Base-by-base conservation (phyloP, 352 stramenopile species). In the Lagenidium giganteum region DNA sequence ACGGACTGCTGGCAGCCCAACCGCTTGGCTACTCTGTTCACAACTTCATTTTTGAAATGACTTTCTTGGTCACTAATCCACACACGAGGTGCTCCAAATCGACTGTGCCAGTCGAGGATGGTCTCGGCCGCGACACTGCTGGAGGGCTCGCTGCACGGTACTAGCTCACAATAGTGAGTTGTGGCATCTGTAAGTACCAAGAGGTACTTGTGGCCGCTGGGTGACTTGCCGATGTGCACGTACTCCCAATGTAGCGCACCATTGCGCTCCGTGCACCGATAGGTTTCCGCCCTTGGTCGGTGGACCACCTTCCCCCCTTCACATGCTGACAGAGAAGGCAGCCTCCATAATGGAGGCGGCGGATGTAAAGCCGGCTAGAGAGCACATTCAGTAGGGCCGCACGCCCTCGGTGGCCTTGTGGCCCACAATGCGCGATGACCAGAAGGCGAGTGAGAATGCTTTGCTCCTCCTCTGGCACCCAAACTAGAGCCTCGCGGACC, bases 41-140 rank as follows among this genome's bases (percentile, higher is more conserved):
- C 37, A 2, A 64, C 41, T 24, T 47, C 21, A 31, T 61, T 73
- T 17, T 57, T 66, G 34, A 70, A 75, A 25, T 70, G 64, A 9
- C 6, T 57, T 0, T 56, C 60, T 32, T 53, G 22, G 31, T 65
- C 51, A 36, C 47, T 60, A 5, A 66, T 50, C 57, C 44, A 66
- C 2, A 57, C 25, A 5, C 28, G 16, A 6, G 49, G 54, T 35
- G 42, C 11, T 1, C 42, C 53, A 48, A 54, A 72, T 17, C 57
- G 38, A 3, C 43, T 62, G 17, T 57, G 27, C 61, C 50, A 69
- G 20, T 58, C 46, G 8, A 67, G 13, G 0, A 68, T 48, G 0
- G 46, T 46, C 9, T 51, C 54, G 1, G 39, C 41, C 17, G 53
- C 27, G 1, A 65, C 54, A 8, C 9, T 27, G 25, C 41, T 47